These are phyloP conservation scores for Aspergillus sparsus DNA, from an alignment of 495 filamentous ascomycete genomes.

Conservation along the genomic window DNA sequence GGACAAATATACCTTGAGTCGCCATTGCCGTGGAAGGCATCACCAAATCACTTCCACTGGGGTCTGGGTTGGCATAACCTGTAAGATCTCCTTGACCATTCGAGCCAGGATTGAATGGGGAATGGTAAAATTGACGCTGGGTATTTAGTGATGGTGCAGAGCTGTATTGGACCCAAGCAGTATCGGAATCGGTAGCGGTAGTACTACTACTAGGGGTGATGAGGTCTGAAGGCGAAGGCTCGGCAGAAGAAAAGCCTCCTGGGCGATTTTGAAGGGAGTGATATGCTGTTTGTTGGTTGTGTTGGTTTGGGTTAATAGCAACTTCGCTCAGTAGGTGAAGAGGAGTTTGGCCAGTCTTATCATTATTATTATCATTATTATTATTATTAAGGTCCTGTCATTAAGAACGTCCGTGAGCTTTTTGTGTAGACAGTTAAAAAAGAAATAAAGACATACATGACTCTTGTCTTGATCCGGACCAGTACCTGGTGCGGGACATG, in stretches of 20 bases:
- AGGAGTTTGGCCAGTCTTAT: conserved; percentile 46
- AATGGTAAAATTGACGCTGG: conserved; percentile 19
- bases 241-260: background rate
- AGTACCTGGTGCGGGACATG: background rate
- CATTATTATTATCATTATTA: too few relatives aligned
- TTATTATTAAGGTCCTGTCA: conserved; percentile 11
- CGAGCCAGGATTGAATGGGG: conserved; percentile 10
- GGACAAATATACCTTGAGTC: conserved; percentile 28
- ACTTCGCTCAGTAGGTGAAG: conserved; percentile 70
- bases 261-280: conserved; percentile 7
- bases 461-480: background rate
- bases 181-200: conserved; percentile 12
- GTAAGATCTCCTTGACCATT: conserved; percentile 13
- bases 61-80: background rate
- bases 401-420: conserved; percentile 8
- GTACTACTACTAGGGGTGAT: conserved; percentile 9
- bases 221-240: conserved; percentile 15
- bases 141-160: background rate
- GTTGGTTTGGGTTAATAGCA: conserved; percentile 43
- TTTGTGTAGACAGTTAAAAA: background rate
- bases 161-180: conserved; percentile 24
- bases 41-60: conserved; percentile 11
- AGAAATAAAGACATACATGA: conserved; percentile 4
- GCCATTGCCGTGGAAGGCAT: conserved; percentile 16
- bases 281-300: conserved; percentile 16